Base-by-base conservation (phyloP, 805 yeast species). In the Kodamaea leandrae region DNA sequence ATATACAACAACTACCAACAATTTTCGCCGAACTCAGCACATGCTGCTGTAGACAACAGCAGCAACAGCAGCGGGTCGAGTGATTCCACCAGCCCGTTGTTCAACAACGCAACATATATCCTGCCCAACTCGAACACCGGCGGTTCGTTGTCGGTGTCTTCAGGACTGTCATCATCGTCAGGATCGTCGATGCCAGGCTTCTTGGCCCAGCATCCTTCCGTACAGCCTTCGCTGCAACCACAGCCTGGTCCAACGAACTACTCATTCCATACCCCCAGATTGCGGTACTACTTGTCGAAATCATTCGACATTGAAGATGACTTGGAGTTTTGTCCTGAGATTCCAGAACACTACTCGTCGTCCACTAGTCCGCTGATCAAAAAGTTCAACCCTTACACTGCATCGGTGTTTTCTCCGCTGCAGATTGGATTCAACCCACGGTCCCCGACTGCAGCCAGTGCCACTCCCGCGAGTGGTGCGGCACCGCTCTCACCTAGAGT, bases 311-410 rank as follows among this genome's bases (percentile, higher is more conserved):
- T 72, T 6, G 84, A 79, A 51, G 85, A 79, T 52, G 85, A 79
- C 55, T 54, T 78, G 51, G 83, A 79, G 55, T 79, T 79, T 47
- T 79, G 85, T 50, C 85, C 85, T 2, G 83, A 77, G 34, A 77
- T 76, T 26, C 71, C 72, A 7, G 73, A 70, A 16, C 45, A 43
- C 21, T 42, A 37, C 27, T 44, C 49, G 30, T 48, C 46, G 9
- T 21, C 28, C 18, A 43, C 46, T 9, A 59, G 66, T 42, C 69
- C 71, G 12, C 53, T 59, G 14, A 54, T 61, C 45, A 74, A 72
- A 53, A 79, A 74, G 57, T 82, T 80, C 63, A 81, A 82, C 55
- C 86, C 87, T 4, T 80, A 81, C 55, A 80, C 85, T 2, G 80
- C 86, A 1, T 63, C 76, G 33, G 72, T 80, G 17, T 81, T 81